Evolutionary conservation across 2,329 filamentous ascomycete genomes (phyloP), one percentile per base, ranked within the genome.

Genomic region (Akanthomyces lecanii): DNA sequence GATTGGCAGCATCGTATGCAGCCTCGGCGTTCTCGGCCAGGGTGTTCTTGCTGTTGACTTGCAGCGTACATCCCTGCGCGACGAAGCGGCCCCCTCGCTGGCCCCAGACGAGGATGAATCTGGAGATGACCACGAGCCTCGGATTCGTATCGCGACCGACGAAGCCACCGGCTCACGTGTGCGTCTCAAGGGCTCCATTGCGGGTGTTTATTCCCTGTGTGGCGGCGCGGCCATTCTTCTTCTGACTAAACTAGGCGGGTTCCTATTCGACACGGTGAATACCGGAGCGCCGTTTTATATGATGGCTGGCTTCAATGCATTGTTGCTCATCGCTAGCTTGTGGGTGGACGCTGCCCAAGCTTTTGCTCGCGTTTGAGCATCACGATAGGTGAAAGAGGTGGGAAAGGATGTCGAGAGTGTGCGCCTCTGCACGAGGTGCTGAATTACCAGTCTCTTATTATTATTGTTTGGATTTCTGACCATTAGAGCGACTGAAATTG

Each of bases 1-100:
- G 75, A 98, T 99, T 65, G 95, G 94, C 2, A 90, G 92, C 12
- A 98, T 99, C 64, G 95, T 99, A 0, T 97, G 93, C 77, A 96
- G 91, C 67, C 83, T 99, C n/a, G 92, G 91, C 0, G 86, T 95
- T 0, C 82, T 99, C 3, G 92, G 92, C 44, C 86, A 87, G 18
- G 93, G 92, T 4, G 89, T 98, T 25, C 80, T 96, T 25, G 78
- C 79, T 5, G 78, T 77, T 1, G 81, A 84, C 53, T 67, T 78
- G 4, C 71, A 72, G 14, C 69, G 69, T 36, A 67, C 68, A 1
- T 67, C 51, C 45, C 69, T 61, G 63, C 65, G 65, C 12, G 67
- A 70, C 48, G 60, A 62, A 33, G n/a, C 30, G 6, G 16, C 21
- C 8, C 65, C 71, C 4, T 70, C 72, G 0, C 68, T 76, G 14